Evolutionary conservation across 805 yeast species (phyloP), one percentile per base, ranked within the genome.

Genomic region (Ogataea populi-albae): DNA sequence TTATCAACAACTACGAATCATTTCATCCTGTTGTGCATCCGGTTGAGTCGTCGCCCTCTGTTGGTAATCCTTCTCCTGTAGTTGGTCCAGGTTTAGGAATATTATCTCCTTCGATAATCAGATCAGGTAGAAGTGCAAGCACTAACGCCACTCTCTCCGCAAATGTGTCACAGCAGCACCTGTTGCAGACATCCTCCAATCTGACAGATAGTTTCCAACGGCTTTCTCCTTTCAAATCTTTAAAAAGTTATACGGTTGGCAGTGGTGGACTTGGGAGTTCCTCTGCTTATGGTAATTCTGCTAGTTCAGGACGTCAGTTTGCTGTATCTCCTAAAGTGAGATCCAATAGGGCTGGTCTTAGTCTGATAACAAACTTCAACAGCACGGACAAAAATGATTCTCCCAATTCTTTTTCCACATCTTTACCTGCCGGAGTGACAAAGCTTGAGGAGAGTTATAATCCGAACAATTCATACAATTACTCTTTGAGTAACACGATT

Each of bases 391-490:
- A 26, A 17, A 10, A 12, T 10, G 44, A 31, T 16, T 3, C 24
- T 9, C 15, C 20, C 8, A 20, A 26, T 21, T 11, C 34, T 11
- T 26, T 32, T 19, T 20, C 31, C 4, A 18, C 35, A 10, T 25
- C 32, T 6, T n/a, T n/a, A n/a, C 20, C 30, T 4, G 19, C 19
- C 11, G n/a, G 21, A 4, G 26, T 26, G 4, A 15, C 36, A 16
- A 32, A 24, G 18, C 14, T 30, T 8, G 56, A 56, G 17, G 60
- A 55, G 11, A 61, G 57, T 14, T 59, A 59, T 36, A 56, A 58
- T 37, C 48, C 61, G 9, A 46, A 52, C 23, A 57, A 59, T 30
- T 47, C 57, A 2, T 59, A 50, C 41, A 59, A 58, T 30, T 59
- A 57, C 37, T 55, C 61, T 0, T 30, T 57, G 29, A 55, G 49